Conservation (phyloP, 2,329 filamentous ascomycete genomes). For the Penicillium sp. region DNA sequence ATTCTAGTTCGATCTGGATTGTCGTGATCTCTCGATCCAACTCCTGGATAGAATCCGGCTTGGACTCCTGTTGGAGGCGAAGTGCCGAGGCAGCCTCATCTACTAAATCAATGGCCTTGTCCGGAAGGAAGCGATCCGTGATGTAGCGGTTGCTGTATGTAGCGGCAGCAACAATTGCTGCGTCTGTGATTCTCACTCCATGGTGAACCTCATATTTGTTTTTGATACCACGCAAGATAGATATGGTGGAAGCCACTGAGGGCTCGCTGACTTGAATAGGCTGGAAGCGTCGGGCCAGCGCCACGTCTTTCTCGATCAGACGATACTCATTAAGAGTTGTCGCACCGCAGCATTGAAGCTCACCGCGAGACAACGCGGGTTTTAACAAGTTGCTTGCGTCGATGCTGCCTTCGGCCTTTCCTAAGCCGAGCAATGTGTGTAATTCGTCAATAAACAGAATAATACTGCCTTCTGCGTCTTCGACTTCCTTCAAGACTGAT, state of each 20-base stretch:
- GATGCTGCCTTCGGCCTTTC: slow-evolving; percentile 93
- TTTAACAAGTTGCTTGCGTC: slow-evolving; percentile 95
- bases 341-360: slow-evolving; percentile 91
- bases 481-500: slow-evolving; percentile 83
- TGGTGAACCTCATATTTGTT: slow-evolving; percentile 97
- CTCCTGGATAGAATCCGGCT: slow-evolving; percentile 88
- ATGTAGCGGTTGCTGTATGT: slow-evolving; percentile 94
- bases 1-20: slow-evolving; percentile 94
- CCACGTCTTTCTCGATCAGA: slow-evolving; percentile 91
- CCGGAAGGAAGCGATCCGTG: slow-evolving; percentile 89
- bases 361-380: slow-evolving; percentile 85
- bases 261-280: slow-evolving; percentile 93
- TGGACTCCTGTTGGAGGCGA: slow-evolving; percentile 90
- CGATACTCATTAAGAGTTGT: slow-evolving; percentile 92
- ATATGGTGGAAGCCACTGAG: slow-evolving; percentile 86
- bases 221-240: slow-evolving; percentile 92
- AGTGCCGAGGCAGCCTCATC: slow-evolving; percentile 91
- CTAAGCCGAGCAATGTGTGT: slow-evolving; percentile 84
- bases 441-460: slow-evolving; percentile 95
- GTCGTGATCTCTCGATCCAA: slow-evolving; percentile 96
- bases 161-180: slow-evolving; percentile 84
- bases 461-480: slow-evolving; percentile 81
- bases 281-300: slow-evolving; percentile 86
- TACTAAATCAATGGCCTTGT: slow-evolving; percentile 95
- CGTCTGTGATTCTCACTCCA: slow-evolving; percentile 89